Evolutionary conservation across 2,329 filamentous ascomycete species (phyloP).

Genomic region (Fusarium veterinarium): DNA sequence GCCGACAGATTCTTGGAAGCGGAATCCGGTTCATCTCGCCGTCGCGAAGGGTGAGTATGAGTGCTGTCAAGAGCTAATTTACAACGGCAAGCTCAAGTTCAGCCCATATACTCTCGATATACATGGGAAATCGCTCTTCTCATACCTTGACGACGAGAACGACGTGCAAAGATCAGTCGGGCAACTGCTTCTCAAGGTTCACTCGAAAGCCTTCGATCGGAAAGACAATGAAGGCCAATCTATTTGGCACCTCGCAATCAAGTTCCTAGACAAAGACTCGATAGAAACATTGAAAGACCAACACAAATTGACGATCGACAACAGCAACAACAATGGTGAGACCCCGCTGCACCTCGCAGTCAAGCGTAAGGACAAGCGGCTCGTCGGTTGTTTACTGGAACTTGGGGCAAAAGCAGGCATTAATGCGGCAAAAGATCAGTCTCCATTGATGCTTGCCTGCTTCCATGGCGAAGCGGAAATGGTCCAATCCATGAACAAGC

Average conservation of each 20-base stretch:
- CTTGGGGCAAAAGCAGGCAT: background rate
- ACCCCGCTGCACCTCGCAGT: background rate
- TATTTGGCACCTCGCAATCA: background rate
- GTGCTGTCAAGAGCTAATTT: background rate
- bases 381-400: too few relatives aligned
- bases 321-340: background rate
- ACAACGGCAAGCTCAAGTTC: background rate
- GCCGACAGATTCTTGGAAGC: background rate
- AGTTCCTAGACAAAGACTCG: background rate
- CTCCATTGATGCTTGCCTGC: background rate
- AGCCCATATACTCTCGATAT: background rate
- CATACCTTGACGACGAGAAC: background rate
- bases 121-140: background rate
- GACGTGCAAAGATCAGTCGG: background rate
- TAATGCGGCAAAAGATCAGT: background rate
- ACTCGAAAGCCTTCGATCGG: fast-evolving
- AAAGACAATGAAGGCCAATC: background rate
- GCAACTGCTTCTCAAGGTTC: background rate
- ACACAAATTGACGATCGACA: too few relatives aligned
- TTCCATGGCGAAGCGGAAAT: background rate
- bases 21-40: background rate
- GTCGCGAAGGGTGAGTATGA: background rate
- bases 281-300: too few relatives aligned
- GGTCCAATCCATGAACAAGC: background rate
- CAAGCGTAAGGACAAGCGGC: too few relatives aligned